Percentiles rank a stretch among this genome's conserved stretches.
Evolutionary conservation across 257 asterid species (phyloP).

Genomic region (Linderniella brevidens): DNA sequence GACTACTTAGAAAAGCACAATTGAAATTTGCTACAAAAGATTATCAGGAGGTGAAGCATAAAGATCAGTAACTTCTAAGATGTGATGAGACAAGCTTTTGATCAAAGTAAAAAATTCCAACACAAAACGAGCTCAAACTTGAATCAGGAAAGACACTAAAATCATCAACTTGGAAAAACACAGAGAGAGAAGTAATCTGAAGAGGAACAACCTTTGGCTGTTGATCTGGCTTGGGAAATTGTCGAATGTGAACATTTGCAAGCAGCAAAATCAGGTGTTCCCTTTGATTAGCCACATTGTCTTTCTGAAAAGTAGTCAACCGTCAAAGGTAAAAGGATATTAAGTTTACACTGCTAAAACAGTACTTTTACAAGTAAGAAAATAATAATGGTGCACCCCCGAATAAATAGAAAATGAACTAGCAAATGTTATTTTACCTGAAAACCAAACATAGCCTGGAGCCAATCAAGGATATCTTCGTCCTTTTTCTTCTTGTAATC

Average conservation of each 20-base stretch:
- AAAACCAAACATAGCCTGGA: slow-evolving; percentile 97
- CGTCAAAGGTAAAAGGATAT: slow-evolving; percentile 4
- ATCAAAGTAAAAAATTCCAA: too few relatives aligned
- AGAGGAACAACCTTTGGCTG: slow-evolving; percentile 70
- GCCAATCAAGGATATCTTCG: slow-evolving; percentile 99
- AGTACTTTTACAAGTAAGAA: slow-evolving; percentile 1
- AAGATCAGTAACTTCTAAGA: too few relatives aligned
- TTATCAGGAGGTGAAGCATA: too few relatives aligned
- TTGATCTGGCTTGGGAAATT: slow-evolving; percentile 94
- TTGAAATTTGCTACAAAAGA: too few relatives aligned
- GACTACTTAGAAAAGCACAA: too few relatives aligned
- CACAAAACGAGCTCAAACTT: too few relatives aligned
- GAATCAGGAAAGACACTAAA: not conserved
- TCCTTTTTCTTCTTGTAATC: slow-evolving; percentile 96
- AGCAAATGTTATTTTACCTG: slow-evolving; percentile 38
- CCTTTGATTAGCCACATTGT: slow-evolving; percentile 86
- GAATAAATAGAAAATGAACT: not conserved
- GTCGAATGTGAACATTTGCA: slow-evolving; percentile 96
- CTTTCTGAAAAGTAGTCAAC: slow-evolving; percentile 55
- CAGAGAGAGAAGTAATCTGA: slow-evolving; percentile 9
- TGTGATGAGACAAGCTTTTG: too few relatives aligned
- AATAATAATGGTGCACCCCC: slow-evolving; percentile 6
- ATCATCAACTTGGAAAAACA: not conserved
- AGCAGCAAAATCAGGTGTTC: slow-evolving; percentile 95
- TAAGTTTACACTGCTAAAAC: not conserved